Evolutionary conservation across 2,329 filamentous ascomycete species (phyloP), one percentile per base, ranked within the genome.

Genomic region (Nigrospora osmanthi): DNA sequence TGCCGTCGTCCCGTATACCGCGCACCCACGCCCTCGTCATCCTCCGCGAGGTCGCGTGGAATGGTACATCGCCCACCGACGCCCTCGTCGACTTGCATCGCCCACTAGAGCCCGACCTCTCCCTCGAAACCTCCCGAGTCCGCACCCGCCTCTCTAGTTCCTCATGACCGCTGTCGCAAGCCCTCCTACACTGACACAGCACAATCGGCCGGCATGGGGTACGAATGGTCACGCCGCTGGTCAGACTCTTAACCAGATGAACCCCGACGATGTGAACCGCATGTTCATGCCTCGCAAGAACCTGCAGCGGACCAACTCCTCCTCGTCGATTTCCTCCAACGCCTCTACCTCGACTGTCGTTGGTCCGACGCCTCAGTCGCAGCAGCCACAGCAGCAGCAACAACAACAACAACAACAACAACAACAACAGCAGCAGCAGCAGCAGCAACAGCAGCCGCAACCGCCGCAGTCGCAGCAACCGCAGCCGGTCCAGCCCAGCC

Each of bases 261-360:
- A 85, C 69, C 71, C 83, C 63, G 89, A 95, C 71, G 88, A 95
- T 67, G 81, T 85, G 54, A 81, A 85, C 69, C 84, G 85, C 65
- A 90, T 95, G 79, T 88, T 94, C 65, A 84, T 87, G 77, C 87
- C 88, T 60, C 87, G 89, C 57, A 96, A 95, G 71, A 83, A 78
- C 61, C 76, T 89, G 49, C 87, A 91, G 64, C 83, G 91, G 63
- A 85, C 85, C 59, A 95, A 89, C 72, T 97, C 91, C 33, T 93
- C 89, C 47, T 95, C 89, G 4, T 95, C 90, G 38, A 75, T 94
- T 52, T 86, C 87, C 13, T 80, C 81, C 41, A 68, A 67, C 46
- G 76, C 78, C 14, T 82, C 80, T 6, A 72, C 69, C 11, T 80
- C 83, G 2, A 86, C 84, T 44, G 71, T 86, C 11, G 28, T 38